These are phyloP conservation scores for Cordyceps cateniannulata DNA, from an alignment of 2,329 filamentous ascomycete genomes.

Conservation along the genomic window DNA sequence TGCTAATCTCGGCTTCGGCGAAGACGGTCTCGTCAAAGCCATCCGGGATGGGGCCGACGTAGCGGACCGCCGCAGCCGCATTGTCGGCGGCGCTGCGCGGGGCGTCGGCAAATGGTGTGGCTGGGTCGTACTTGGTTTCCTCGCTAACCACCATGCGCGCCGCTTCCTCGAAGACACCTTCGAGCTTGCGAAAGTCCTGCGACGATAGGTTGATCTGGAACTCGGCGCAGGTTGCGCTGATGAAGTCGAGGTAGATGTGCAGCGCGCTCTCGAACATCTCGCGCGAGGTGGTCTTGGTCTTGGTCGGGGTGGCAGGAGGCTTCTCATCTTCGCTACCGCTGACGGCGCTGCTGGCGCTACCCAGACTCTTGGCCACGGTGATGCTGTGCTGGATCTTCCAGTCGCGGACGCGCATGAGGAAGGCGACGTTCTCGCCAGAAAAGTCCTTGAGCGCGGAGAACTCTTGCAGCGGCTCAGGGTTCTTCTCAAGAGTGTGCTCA, in stretches of 20 bases:
- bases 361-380: constrained; percentile 17
- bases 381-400: constrained; percentile 37
- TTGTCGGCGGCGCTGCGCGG: constrained; percentile 17
- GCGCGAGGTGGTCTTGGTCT: constrained; percentile 26
- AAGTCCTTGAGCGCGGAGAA: constrained; percentile 60
- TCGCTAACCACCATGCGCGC: constrained; percentile 40
- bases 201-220: constrained; percentile 63
- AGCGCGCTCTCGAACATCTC: constrained; percentile 52
- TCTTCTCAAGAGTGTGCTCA: constrained; percentile 49
- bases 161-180: constrained; percentile 49
- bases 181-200: constrained; percentile 45
- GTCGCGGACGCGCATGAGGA: constrained; percentile 50
- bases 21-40: constrained; percentile 50
- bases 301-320: constrained; percentile 13
- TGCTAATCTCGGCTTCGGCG: constrained; percentile 51
- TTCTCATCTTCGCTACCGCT: constrained; percentile 13
- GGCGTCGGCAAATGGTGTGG: constrained; percentile 36
- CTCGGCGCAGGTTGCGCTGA: constrained; percentile 54
- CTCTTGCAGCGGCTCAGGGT: constrained; percentile 50
- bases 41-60: constrained; percentile 40
- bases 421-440: constrained; percentile 62
- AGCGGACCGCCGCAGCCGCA: constrained; percentile 21
- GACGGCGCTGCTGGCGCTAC: not conserved
- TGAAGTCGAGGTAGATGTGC: constrained; percentile 55
- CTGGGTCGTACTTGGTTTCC: constrained; percentile 30